Conservation (phyloP, 352 stramenopile species). For the Phytopythium chamaehyphon region DNA sequence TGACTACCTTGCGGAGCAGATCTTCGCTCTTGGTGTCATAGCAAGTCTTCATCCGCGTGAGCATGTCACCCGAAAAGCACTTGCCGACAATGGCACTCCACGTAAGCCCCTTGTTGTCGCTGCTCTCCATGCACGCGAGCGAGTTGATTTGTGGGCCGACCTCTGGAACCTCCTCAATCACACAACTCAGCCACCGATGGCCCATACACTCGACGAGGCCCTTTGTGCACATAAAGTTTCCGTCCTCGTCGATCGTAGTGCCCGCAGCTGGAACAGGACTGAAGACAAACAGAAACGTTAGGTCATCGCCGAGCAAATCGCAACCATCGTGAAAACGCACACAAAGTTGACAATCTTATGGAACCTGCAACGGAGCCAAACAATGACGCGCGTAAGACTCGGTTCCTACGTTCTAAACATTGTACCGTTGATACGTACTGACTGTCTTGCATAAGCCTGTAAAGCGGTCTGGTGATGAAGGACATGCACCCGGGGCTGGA, state of each 20-base stretch:
- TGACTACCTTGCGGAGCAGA: slow-evolving; percentile 45
- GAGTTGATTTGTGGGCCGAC: slow-evolving; percentile 56
- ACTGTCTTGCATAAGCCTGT: slow-evolving; percentile 55
- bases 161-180: slow-evolving; percentile 58
- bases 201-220: slow-evolving; percentile 69
- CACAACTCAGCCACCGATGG: slow-evolving; percentile 79
- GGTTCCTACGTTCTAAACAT: neutral
- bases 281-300: slow-evolving; percentile 4
- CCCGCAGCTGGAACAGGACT: slow-evolving; percentile 66
- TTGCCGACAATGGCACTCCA: slow-evolving; percentile 61
- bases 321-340: slow-evolving; percentile 4
- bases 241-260: slow-evolving; percentile 43
- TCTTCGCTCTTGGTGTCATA: slow-evolving; percentile 56
- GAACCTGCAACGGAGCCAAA: slow-evolving; percentile 35
- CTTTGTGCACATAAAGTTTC: slow-evolving; percentile 65
- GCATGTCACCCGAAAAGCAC: slow-evolving; percentile 50
- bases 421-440: slow-evolving; percentile 30
- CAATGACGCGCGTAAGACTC: slow-evolving; percentile 4
- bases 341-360: slow-evolving; percentile 67
- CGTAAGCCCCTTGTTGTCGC: slow-evolving; percentile 67
- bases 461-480: slow-evolving; percentile 61
- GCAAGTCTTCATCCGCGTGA: slow-evolving; percentile 55
- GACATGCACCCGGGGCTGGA: slow-evolving; percentile 63
- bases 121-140: slow-evolving; percentile 72
- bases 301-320: neutral